Evolutionary conservation across 2,329 filamentous ascomycete species (phyloP).

Genomic region (Ophiostoma populinum): DNA sequence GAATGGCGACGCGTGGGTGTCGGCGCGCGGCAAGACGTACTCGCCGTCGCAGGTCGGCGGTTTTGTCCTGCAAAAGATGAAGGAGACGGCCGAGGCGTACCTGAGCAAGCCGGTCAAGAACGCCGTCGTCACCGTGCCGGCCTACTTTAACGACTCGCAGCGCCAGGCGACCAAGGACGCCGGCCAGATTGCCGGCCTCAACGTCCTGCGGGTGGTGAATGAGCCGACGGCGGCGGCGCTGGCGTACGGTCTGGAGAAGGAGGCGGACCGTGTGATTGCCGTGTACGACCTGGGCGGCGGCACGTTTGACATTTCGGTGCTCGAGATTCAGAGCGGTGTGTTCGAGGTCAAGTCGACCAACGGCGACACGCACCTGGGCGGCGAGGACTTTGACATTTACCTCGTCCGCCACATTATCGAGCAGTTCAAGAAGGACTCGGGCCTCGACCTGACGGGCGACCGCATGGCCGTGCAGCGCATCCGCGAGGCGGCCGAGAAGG

Average conservation of each 20-base stretch:
- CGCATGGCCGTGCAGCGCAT: slow-evolving; percentile 99
- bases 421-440: slow-evolving; percentile 83
- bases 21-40: slow-evolving; percentile 86
- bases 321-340: slow-evolving; percentile 97
- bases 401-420: slow-evolving; percentile 95
- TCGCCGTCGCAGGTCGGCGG: slow-evolving; percentile 97
- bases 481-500: slow-evolving; percentile 96
- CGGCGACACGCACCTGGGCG: slow-evolving; percentile 93
- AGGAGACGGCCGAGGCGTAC: slow-evolving; percentile 93
- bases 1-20: slow-evolving; percentile 93
- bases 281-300: slow-evolving; percentile 98
- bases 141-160: slow-evolving; percentile 98
- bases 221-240: slow-evolving; percentile 95
- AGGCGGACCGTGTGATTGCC: slow-evolving; percentile 75
- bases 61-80: slow-evolving; percentile 93
- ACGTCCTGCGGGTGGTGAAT: slow-evolving; percentile 99
- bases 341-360: slow-evolving; percentile 98
- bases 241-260: slow-evolving; percentile 98
- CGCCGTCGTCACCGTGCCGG: slow-evolving; percentile 89
- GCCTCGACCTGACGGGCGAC: slow-evolving; percentile 76
- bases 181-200: slow-evolving; percentile 90
- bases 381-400: slow-evolving; percentile 96
- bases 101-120: slow-evolving; percentile 90
- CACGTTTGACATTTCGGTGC: slow-evolving; percentile 96
- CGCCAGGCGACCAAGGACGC: slow-evolving; percentile 98